Evolutionary conservation across 345 rosid genomes (phyloP).

Genomic region (Salix udensis): DNA sequence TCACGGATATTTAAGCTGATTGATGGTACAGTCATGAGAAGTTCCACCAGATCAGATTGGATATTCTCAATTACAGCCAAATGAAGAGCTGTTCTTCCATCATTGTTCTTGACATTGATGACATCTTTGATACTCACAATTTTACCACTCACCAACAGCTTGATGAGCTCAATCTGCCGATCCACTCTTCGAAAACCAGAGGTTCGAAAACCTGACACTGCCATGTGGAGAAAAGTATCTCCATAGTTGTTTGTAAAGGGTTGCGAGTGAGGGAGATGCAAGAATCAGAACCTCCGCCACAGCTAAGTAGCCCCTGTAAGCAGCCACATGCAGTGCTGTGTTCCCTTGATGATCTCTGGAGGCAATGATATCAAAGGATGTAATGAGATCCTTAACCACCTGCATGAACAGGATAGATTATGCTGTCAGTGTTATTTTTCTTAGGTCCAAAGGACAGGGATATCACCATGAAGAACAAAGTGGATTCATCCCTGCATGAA

Average conservation of each 20-base stretch:
- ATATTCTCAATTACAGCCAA: conserved; percentile 67
- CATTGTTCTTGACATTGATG: conserved; percentile 58
- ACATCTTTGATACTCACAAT: conserved; percentile 37
- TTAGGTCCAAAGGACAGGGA: background rate
- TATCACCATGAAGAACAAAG: background rate
- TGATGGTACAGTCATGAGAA: conserved; percentile 51
- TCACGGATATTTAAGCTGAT: conserved; percentile 64
- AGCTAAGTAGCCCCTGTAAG: conserved; percentile 63
- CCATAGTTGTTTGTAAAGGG: conserved; percentile 48
- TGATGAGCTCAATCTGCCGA: conserved; percentile 66
- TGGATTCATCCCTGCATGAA: background rate
- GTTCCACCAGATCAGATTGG: conserved; percentile 59
- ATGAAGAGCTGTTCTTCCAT: conserved; percentile 80
- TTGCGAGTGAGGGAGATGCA: conserved; percentile 44
- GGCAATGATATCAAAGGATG: conserved; percentile 43
- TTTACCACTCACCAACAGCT: conserved; percentile 41
- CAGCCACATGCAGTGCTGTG: conserved; percentile 80
- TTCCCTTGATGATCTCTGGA: conserved; percentile 64
- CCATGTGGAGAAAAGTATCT: conserved; percentile 81
- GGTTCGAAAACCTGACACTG: conserved; percentile 68
- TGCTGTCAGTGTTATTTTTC: background rate
- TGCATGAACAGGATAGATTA: conserved; percentile 22
- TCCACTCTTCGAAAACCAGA: conserved; percentile 77
- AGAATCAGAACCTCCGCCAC: conserved; percentile 53
- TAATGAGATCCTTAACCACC: conserved; percentile 64